Evolutionary conservation across 345 rosid genomes (phyloP).

Genomic region (Sisymbrium irio): DNA sequence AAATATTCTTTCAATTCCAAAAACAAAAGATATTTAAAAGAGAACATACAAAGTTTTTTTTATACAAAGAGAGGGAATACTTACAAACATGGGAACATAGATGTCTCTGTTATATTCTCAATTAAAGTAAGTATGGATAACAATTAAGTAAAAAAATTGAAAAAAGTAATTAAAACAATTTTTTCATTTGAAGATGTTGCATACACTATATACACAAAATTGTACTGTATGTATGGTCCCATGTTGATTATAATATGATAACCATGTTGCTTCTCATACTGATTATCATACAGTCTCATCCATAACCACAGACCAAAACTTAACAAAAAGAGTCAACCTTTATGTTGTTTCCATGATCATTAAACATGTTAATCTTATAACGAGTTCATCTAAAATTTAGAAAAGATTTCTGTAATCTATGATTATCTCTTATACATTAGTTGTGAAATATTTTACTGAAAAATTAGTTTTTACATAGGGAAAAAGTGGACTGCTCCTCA

Average conservation of each 20-base stretch:
- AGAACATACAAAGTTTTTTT: neutral
- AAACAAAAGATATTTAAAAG: neutral
- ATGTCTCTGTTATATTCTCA: too few species aligned
- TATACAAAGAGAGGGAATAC: neutral
- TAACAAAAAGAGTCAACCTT: neutral
- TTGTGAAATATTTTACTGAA: too few species aligned
- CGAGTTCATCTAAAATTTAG: neutral
- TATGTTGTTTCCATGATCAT: neutral
- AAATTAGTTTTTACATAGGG: too few species aligned
- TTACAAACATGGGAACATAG: neutral
- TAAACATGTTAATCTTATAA: neutral
- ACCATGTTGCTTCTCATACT: neutral
- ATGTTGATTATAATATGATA: neutral
- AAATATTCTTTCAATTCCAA: conserved; percentile 2
- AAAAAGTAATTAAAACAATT: neutral
- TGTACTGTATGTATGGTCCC: neutral
- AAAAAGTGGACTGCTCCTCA: too few species aligned
- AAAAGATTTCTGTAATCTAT: too few species aligned
- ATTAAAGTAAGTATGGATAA: neutral
- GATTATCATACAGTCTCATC: neutral
- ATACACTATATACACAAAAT: neutral
- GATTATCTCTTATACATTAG: too few species aligned
- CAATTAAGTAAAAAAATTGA: neutral
- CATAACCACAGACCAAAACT: neutral
- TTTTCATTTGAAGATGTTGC: neutral